These are phyloP conservation scores for Cyclotella kingstonii DNA, from an alignment of 108 stramenopile species.

Conservation along the genomic window DNA sequence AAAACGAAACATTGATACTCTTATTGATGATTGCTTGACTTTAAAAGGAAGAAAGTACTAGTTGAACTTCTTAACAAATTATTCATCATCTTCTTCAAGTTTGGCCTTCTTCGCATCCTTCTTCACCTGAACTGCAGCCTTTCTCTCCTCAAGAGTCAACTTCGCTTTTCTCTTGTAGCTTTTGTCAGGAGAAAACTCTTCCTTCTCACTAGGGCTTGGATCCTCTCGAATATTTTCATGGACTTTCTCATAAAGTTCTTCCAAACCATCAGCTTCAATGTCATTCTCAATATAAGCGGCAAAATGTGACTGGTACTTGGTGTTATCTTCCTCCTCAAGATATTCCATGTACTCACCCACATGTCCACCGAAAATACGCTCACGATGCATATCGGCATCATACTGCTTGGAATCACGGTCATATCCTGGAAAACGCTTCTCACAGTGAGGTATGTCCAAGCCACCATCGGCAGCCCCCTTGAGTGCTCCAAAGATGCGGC, in stretches of 20 bases:
- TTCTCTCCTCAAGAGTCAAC: slow-evolving; percentile 90
- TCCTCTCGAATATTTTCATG: slow-evolving; percentile 98
- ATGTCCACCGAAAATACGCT: slow-evolving; percentile 97
- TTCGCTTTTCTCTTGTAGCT: slow-evolving; percentile 91
- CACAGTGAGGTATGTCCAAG: slow-evolving; percentile 95
- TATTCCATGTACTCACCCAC: slow-evolving; percentile 98
- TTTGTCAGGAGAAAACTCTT: slow-evolving; percentile 86
- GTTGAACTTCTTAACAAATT: slow-evolving; percentile 12
- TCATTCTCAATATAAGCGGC: slow-evolving; percentile 79
- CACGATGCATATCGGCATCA: slow-evolving; percentile 96
- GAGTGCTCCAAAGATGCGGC: slow-evolving; percentile 95
- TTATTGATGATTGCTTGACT: too few species aligned
- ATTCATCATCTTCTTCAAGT: slow-evolving; percentile 81
- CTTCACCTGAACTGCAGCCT: slow-evolving; percentile 91
- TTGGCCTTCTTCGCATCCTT: slow-evolving; percentile 93
- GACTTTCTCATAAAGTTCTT: slow-evolving; percentile 88
- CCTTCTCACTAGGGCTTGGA: slow-evolving; percentile 84
- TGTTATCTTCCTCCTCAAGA: slow-evolving; percentile 96
- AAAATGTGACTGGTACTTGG: slow-evolving; percentile 91
- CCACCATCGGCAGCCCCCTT: slow-evolving; percentile 99
- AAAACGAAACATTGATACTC: too few species aligned
- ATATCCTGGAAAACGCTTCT: slow-evolving; percentile 99
- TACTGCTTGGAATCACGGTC: slow-evolving; percentile 96
- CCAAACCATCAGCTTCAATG: slow-evolving; percentile 83
- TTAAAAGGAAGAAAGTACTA: too few species aligned